phyloP scores from a whole-genome alignment of 2,329 filamentous ascomycete genomes.

The Cordyceps farinosa region DNA sequence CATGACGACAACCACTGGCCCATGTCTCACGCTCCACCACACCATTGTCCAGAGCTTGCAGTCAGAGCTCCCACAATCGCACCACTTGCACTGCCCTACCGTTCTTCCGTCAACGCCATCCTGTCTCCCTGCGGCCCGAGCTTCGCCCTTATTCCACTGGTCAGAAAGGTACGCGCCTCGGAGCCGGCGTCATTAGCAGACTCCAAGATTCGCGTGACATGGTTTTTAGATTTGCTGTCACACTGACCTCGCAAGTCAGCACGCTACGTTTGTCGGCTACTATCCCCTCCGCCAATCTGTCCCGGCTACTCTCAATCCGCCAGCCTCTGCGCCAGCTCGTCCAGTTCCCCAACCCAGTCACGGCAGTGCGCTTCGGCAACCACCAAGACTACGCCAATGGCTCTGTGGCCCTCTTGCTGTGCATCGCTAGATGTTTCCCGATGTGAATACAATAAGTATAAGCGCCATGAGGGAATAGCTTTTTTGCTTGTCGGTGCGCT shows the following conservation, averaged over 20 bases:
- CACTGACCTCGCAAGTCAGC: not conserved
- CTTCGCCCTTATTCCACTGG: not conserved
- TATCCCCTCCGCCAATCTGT: not conserved
- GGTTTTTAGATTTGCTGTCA: not conserved
- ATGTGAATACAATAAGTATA: too few species aligned
- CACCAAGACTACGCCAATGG: too few species aligned
- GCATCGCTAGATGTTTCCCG: too few species aligned
- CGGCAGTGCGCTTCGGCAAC: too few species aligned
- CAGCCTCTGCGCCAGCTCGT: not conserved
- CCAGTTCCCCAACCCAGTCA: too few species aligned
- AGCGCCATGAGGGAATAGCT: too few species aligned
- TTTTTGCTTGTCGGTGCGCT: not conserved
- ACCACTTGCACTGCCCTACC: not conserved
- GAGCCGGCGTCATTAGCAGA: not conserved
- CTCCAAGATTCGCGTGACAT: not conserved
- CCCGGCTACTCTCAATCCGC: not conserved
- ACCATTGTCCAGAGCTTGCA: not conserved
- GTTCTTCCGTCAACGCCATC: constrained; percentile 2
- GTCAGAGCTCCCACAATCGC: not conserved
- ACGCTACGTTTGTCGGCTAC: not conserved
- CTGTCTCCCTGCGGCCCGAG: not conserved
- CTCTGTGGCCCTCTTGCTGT: too few species aligned
- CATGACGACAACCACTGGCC: constrained; percentile 4
- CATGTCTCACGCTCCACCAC: not conserved
- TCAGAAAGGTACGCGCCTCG: not conserved